Conservation (phyloP, 2,329 filamentous ascomycete species). For the Aureobasidium mangrovei region DNA sequence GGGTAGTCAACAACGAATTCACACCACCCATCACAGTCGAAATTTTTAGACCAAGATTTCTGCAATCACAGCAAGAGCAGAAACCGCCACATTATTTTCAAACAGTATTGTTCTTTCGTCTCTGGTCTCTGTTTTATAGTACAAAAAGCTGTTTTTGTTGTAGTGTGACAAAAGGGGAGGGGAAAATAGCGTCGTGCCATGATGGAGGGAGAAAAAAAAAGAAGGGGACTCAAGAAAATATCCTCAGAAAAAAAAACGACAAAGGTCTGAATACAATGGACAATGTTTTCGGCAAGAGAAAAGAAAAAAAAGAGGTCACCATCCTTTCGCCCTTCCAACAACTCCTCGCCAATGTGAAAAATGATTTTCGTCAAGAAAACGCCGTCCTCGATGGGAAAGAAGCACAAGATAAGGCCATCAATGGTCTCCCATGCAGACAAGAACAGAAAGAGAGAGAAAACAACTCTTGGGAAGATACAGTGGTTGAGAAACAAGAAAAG, state of each 20-base stretch:
- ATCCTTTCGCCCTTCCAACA: no score
- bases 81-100: no score
- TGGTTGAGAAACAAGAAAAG: neutral
- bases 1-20: neutral
- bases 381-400: neutral
- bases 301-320: neutral
- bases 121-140: neutral
- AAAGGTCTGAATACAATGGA: neutral
- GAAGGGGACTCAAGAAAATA: neutral
- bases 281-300: neutral
- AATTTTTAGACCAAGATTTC: neutral
- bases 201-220: neutral
- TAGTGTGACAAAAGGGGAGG: neutral
- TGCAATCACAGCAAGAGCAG: no score
- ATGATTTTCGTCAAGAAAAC: conserved; percentile 4
- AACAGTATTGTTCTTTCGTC: no score
- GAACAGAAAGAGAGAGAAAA: neutral
- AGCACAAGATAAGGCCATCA: neutral
- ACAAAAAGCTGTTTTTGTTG: neutral
- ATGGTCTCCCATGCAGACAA: neutral
- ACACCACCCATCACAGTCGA: neutral
- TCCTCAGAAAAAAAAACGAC: neutral
- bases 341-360: conserved; percentile 9
- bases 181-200: neutral
- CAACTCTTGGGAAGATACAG: neutral